Evolutionary conservation across 768 basidiomycete species (phyloP).

Genomic region (Pseudohyphozyma bogoriensis): DNA sequence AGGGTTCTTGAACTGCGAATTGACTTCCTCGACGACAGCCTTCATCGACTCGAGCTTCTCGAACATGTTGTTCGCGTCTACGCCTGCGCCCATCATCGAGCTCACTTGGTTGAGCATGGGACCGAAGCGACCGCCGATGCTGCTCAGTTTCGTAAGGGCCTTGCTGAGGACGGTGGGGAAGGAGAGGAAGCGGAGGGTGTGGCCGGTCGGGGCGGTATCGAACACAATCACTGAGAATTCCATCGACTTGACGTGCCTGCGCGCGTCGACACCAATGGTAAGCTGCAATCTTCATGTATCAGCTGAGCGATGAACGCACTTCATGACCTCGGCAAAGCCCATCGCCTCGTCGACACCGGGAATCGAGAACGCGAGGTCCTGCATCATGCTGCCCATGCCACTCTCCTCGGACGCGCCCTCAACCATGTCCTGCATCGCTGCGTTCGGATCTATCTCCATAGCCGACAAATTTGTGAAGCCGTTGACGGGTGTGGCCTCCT

Average conservation of each 20-base stretch:
- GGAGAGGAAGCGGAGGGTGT: slow-evolving; percentile 95
- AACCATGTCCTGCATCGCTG: slow-evolving; percentile 97
- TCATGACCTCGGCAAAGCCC: slow-evolving; percentile 99
- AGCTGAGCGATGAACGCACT: slow-evolving; percentile 47
- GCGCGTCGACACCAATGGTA: neutral
- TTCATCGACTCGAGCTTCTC: slow-evolving; percentile 96
- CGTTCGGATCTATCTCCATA: slow-evolving; percentile 99
- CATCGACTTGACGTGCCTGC: slow-evolving; percentile 98
- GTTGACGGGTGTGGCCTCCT: slow-evolving; percentile 92
- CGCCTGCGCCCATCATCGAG: slow-evolving; percentile 82
- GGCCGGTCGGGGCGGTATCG: slow-evolving; percentile 96
- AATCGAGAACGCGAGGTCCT: slow-evolving; percentile 96
- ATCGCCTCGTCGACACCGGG: slow-evolving; percentile 99
- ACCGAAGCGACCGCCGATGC: slow-evolving; percentile 87
- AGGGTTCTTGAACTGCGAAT: slow-evolving; percentile 94
- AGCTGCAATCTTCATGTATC: neutral
- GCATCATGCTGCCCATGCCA: slow-evolving; percentile 99
- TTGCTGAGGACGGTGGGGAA: slow-evolving; percentile 98
- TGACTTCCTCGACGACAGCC: slow-evolving; percentile 92
- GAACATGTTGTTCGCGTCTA: slow-evolving; percentile 92
- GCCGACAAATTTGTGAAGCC: slow-evolving; percentile 93
- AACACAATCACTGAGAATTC: slow-evolving; percentile 99
- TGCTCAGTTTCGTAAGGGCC: slow-evolving; percentile 85
- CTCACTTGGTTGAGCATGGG: slow-evolving; percentile 89
- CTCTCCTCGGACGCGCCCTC: slow-evolving; percentile 43